A percentile compares a stretch with the other conserved stretches of the same genome.
phyloP scores from a whole-genome alignment of 2,329 filamentous ascomycete genomes.

The Ophiostoma himal-ulmi region DNA sequence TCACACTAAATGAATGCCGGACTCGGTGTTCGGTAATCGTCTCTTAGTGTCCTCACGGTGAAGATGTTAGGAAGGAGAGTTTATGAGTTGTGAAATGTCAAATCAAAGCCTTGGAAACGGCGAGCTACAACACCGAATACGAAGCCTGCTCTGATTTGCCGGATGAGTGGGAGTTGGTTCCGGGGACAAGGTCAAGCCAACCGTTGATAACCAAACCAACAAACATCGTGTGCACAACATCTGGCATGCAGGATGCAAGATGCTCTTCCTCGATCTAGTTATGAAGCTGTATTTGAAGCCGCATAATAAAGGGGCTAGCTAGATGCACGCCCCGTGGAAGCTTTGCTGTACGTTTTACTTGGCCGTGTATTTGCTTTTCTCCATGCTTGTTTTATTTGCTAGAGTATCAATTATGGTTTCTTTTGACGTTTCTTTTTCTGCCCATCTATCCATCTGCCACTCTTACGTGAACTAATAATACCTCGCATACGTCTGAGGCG shows the following conservation, averaged over 20 bases:
- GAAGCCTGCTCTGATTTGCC: neutral
- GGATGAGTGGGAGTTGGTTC: neutral
- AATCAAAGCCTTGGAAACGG: neutral
- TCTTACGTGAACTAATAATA: neutral
- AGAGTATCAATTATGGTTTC: neutral
- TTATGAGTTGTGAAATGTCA: neutral
- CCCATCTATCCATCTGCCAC: no score
- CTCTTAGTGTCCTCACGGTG: neutral
- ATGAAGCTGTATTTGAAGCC: neutral
- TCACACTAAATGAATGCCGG: neutral
- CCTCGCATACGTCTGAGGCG: neutral
- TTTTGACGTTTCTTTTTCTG: neutral
- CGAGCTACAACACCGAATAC: neutral
- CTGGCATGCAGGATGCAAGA: conserved; percentile 4
- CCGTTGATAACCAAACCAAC: neutral
- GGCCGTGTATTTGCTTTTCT: neutral
- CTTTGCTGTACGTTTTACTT: neutral
- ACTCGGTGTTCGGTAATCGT: neutral
- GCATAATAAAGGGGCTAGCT: neutral
- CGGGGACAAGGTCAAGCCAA: neutral
- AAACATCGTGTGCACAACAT: neutral
- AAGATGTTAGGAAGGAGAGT: neutral
- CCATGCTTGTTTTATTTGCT: neutral
- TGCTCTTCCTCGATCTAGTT: neutral
- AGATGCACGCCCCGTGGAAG: neutral